These are phyloP conservation scores for Candida nanaspora DNA, from an alignment of 805 yeast genomes.

Conservation along the genomic window DNA sequence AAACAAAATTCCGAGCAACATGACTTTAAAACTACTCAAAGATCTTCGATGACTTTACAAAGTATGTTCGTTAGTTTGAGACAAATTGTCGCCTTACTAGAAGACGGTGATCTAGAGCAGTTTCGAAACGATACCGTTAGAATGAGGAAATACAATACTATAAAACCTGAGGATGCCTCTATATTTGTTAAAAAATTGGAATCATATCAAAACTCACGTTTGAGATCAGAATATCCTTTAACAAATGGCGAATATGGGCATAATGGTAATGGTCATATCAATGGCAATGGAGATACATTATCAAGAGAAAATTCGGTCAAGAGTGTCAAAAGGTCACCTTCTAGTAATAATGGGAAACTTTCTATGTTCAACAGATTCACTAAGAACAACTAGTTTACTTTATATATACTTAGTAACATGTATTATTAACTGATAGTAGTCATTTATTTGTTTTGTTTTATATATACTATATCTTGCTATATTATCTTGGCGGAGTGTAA, in stretches of 20 bases:
- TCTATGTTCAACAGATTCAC: conserved; percentile 2
- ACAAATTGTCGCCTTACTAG: conserved; percentile 70
- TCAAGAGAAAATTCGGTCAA: conserved; percentile 8
- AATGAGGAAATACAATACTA: conserved; percentile 63
- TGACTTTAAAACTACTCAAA: conserved; percentile 8
- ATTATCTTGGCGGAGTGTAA: neutral
- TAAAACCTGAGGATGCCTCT: conserved; percentile 67
- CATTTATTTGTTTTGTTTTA: neutral
- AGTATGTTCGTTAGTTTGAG: conserved; percentile 73
- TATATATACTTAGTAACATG: too few relatives aligned
- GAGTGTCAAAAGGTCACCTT: conserved; percentile 5
- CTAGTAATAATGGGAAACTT: conserved; percentile 4
- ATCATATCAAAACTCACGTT: conserved; percentile 14
- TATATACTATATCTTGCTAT: neutral
- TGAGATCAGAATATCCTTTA: neutral
- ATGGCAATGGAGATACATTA: too few relatives aligned
- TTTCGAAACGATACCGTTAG: conserved; percentile 50
- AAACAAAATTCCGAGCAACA: conserved; percentile 11
- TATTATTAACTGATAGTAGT: neutral
- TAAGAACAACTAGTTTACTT: neutral
- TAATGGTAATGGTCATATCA: conserved; percentile 12
- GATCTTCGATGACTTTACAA: conserved; percentile 42
- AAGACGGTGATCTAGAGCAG: conserved; percentile 55
- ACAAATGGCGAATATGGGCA: too few relatives aligned
- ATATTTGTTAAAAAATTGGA: conserved; percentile 49